These are phyloP conservation scores for Candida khao-thaluensis DNA, from an alignment of 805 yeast species.

Conservation along the genomic window DNA sequence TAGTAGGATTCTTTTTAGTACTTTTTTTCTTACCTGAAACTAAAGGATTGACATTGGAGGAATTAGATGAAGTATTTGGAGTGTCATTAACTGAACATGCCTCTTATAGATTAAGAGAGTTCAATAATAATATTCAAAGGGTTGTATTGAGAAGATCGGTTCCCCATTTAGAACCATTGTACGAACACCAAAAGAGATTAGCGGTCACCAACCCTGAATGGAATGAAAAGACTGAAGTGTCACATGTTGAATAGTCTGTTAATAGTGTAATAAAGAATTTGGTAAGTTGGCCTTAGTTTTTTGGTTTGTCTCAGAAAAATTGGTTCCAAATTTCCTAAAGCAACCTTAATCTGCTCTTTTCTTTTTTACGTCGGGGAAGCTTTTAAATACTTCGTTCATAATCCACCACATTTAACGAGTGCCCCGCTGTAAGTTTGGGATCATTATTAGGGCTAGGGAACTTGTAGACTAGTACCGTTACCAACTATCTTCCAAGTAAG, in stretches of 20 bases:
- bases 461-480: no score
- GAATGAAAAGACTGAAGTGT: slow-evolving; percentile 58
- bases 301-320: neutral
- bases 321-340: no score
- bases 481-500: no score
- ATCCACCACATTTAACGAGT: no score
- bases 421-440: no score
- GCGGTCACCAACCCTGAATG: slow-evolving; percentile 62
- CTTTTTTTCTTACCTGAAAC: slow-evolving; percentile 75
- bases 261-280: neutral
- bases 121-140: slow-evolving; percentile 42
- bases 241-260: slow-evolving; percentile 46
- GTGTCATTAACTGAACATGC: slow-evolving; percentile 59
- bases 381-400: no score
- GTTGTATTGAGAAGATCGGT: slow-evolving; percentile 44
- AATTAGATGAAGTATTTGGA: slow-evolving; percentile 69
- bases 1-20: slow-evolving; percentile 65
- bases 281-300: neutral
- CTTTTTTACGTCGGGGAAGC: no score
- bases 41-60: slow-evolving; percentile 65
- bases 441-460: no score
- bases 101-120: slow-evolving; percentile 30
- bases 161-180: slow-evolving; percentile 51
- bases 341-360: neutral
- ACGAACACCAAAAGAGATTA: slow-evolving; percentile 48